phyloP scores from a whole-genome alignment of 306 rosid genomes.

The Heteromeles arbutifolia region DNA sequence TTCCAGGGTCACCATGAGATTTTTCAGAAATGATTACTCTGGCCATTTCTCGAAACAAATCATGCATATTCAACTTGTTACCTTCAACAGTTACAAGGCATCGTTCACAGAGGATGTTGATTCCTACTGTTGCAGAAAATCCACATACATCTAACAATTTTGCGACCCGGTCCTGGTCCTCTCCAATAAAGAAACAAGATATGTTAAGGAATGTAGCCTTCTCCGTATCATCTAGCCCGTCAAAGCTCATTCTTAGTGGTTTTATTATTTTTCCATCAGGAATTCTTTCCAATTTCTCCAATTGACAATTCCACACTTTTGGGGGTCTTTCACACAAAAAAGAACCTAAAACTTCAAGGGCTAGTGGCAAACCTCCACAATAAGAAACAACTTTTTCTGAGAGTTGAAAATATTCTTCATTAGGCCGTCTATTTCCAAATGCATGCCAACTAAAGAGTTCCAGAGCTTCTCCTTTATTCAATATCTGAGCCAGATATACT shows the following conservation, averaged over 20 bases:
- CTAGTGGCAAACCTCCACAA: constrained; percentile 36
- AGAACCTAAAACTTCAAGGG: constrained; percentile 34
- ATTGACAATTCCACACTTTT: constrained; percentile 10
- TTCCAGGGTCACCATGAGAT: constrained; percentile 1
- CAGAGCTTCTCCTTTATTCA: constrained; percentile 14
- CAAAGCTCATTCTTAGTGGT: constrained; percentile 19
- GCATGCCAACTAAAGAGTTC: constrained; percentile 31
- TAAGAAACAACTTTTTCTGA: constrained; percentile 2
- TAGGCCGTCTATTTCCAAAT: neutral
- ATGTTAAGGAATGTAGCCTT: constrained; percentile 36
- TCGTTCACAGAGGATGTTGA: constrained; percentile 18
- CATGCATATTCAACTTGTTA: neutral
- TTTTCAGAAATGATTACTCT: constrained; percentile 25
- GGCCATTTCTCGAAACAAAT: constrained; percentile 36
- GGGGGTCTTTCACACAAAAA: constrained; percentile 5
- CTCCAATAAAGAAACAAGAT: constrained; percentile 32
- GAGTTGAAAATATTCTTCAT: neutral
- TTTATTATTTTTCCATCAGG: constrained; percentile 18
- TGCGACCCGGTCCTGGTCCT: constrained; percentile 6
- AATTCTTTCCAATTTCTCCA: constrained; percentile 13
- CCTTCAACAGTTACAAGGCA: constrained; percentile 19
- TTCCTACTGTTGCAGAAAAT: constrained; percentile 22
- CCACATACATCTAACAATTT: constrained; percentile 33
- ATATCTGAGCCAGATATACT: neutral
- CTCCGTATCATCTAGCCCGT: neutral